These are phyloP conservation scores for Spergularia marina DNA, from an alignment of 148 eudicot species.

Conservation along the genomic window DNA sequence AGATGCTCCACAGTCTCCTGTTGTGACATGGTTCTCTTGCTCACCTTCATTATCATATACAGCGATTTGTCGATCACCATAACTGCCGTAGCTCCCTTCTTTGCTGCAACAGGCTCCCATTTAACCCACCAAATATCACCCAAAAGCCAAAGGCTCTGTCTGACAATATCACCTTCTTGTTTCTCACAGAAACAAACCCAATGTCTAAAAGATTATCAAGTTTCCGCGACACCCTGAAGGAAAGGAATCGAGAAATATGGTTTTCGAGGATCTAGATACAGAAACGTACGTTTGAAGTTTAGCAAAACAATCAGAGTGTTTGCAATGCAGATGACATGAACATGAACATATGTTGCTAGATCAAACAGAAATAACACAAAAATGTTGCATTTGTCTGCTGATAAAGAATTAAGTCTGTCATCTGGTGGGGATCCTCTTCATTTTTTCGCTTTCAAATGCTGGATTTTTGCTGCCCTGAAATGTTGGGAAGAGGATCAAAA, in stretches of 20 bases:
- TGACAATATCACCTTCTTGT: background rate
- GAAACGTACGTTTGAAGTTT: background rate
- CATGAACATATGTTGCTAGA: conserved; percentile 6
- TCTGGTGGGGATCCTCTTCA: background rate
- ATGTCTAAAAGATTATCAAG: background rate
- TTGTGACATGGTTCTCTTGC: conserved; percentile 26
- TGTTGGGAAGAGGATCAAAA: conserved; percentile 12
- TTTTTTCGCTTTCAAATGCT: background rate
- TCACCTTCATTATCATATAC: conserved; percentile 16
- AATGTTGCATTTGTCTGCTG: conserved; percentile 1
- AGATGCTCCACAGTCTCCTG: conserved; percentile 53
- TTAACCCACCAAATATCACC: conserved; percentile 5
- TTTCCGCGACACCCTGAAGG: background rate
- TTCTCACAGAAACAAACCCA: background rate
- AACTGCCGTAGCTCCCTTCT: conserved; percentile 30
- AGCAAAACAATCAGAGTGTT: background rate
- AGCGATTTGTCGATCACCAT: conserved; percentile 22
- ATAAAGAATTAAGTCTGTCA: conserved; percentile 6
- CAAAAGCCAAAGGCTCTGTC: background rate
- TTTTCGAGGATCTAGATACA: background rate
- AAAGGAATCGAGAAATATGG: no score
- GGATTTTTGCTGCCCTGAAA: conserved; percentile 21
- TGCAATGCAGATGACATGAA: background rate
- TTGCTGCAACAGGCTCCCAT: conserved; percentile 89
- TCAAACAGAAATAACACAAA: background rate